Conservation (phyloP, 2,329 filamentous ascomycete genomes). For the Aspergillus transmontanensis region DNA sequence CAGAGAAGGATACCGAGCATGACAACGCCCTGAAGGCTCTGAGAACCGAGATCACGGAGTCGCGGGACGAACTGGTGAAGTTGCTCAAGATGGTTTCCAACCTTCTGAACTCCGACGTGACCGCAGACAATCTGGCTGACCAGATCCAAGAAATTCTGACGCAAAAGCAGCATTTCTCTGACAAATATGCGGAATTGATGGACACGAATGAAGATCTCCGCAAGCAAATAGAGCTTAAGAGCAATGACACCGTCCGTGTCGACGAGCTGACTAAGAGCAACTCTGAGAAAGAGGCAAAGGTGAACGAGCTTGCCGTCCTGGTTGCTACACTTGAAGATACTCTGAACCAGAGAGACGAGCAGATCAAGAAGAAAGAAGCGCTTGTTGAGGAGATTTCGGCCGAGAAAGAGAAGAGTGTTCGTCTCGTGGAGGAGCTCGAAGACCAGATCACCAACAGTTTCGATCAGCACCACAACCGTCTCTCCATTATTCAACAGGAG, state of each 20-base stretch:
- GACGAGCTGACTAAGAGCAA: conserved; percentile 44
- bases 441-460: conserved; percentile 95
- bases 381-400: conserved; percentile 54
- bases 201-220: conserved; percentile 42
- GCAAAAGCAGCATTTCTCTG: conserved; percentile 46
- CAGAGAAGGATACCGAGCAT: conserved; percentile 61
- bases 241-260: conserved; percentile 39
- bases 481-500: conserved; percentile 79
- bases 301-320: conserved; percentile 57
- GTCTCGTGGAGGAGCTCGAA: conserved; percentile 92
- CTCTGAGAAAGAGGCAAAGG: conserved; percentile 53
- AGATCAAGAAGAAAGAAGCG: conserved; percentile 50
- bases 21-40: conserved; percentile 61
- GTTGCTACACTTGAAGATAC: conserved; percentile 51
- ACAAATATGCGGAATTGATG: conserved; percentile 46
- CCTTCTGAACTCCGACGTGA: conserved; percentile 52
- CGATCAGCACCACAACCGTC: conserved; percentile 89
- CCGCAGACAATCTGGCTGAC: conserved; percentile 60
- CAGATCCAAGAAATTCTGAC: conserved; percentile 60
- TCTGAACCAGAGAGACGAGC: conserved; percentile 46
- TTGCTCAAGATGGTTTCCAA: conserved; percentile 62
- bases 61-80: conserved; percentile 67
- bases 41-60: conserved; percentile 64
- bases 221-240: conserved; percentile 39
- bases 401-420: conserved; percentile 86